A percentile compares a stretch with the other conserved stretches of the same genome.
These are phyloP conservation scores for Cajanus cajan DNA, from an alignment of 306 rosid genomes.

Conservation along the genomic window DNA sequence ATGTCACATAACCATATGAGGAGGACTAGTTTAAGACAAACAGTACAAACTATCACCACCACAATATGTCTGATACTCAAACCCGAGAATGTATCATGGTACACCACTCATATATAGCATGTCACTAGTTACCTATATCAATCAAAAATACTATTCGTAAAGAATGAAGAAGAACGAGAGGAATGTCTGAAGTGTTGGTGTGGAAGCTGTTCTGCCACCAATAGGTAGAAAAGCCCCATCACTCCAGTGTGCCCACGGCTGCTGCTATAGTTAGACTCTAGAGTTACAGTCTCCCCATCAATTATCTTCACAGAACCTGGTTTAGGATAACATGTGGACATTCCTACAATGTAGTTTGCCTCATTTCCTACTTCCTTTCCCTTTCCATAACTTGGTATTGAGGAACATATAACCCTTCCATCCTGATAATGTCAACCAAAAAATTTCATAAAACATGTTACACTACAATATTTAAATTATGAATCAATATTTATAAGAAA, in stretches of 20 bases:
- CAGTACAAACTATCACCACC: background rate
- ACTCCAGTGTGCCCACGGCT: constrained; percentile 32
- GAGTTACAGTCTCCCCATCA: constrained; percentile 53
- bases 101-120: background rate
- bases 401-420: constrained; percentile 67
- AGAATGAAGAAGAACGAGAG: constrained; percentile 18
- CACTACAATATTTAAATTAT: background rate
- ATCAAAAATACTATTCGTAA: background rate
- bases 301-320: constrained; percentile 59
- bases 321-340: constrained; percentile 73
- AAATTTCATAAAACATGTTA: background rate
- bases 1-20: background rate
- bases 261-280: constrained; percentile 45
- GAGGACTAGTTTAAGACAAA: background rate
- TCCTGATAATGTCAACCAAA: constrained; percentile 41
- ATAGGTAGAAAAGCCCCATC: constrained; percentile 67
- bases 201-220: constrained; percentile 63
- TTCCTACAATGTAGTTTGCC: constrained; percentile 65
- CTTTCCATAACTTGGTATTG: constrained; percentile 64
- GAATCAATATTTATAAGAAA: background rate
- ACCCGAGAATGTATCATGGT: background rate
- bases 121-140: background rate
- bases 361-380: constrained; percentile 74
- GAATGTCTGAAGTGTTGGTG: constrained; percentile 20
- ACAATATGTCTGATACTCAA: background rate